These are phyloP conservation scores for Periconia sp. DNA, from an alignment of 2,329 filamentous ascomycete genomes.

Conservation along the genomic window DNA sequence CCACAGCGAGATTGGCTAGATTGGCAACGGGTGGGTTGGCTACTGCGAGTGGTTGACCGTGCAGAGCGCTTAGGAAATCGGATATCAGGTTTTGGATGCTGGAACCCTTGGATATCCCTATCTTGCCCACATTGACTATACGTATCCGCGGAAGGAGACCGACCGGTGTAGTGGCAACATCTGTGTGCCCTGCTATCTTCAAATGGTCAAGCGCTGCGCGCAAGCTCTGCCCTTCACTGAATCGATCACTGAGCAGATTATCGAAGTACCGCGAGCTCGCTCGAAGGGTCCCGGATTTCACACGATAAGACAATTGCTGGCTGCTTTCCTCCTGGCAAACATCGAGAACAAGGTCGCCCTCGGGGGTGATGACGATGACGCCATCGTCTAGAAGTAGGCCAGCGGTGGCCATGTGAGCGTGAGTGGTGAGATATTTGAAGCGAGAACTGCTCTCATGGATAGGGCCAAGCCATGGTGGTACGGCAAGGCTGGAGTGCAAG, in stretches of 20 bases:
- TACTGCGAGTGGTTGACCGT: constrained; percentile 54
- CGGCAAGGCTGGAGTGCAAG: not conserved
- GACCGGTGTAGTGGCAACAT: constrained; percentile 52
- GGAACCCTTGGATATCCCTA: constrained; percentile 64
- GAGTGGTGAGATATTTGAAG: not conserved
- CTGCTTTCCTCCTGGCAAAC: constrained; percentile 65
- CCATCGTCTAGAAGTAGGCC: constrained; percentile 27
- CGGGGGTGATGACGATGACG: constrained; percentile 55
- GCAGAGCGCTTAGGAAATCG: constrained; percentile 69
- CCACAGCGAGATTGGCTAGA: constrained; percentile 67
- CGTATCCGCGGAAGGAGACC: constrained; percentile 63
- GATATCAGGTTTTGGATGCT: constrained; percentile 64
- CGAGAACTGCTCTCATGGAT: constrained; percentile 45
- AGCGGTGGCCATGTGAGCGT: constrained; percentile 6
- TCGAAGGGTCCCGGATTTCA: constrained; percentile 59
- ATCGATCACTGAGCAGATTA: constrained; percentile 66
- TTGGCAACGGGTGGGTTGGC: constrained; percentile 58
- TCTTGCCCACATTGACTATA: constrained; percentile 70
- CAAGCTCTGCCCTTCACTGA: constrained; percentile 64
- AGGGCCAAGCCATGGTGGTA: constrained; percentile 52
- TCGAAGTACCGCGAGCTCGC: constrained; percentile 70
- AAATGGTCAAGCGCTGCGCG: constrained; percentile 55
- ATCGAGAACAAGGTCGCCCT: constrained; percentile 67
- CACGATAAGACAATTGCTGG: constrained; percentile 62
- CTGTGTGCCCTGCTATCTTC: constrained; percentile 46